Percentiles rank a stretch among this genome's conserved stretches.
These are phyloP conservation scores for Dryas integrifolia DNA, from an alignment of 331 rosid species.

Conservation along the genomic window DNA sequence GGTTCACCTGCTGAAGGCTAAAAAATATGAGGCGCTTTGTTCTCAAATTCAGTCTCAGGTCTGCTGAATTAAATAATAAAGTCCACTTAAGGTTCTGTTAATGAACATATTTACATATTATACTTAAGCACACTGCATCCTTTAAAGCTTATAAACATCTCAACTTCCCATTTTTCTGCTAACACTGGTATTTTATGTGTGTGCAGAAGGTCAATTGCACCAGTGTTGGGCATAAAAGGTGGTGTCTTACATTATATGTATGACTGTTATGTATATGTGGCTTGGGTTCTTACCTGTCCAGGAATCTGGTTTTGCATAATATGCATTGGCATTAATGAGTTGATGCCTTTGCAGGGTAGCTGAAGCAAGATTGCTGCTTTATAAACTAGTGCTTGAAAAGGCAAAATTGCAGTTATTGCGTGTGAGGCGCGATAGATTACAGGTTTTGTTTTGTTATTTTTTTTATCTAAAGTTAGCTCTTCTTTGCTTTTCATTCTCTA, in stretches of 20 bases:
- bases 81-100: constrained; percentile 19
- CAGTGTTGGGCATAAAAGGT: constrained; percentile 59
- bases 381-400: constrained; percentile 54
- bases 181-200: constrained; percentile 30
- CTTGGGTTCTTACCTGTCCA: constrained; percentile 21
- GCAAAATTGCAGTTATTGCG: constrained; percentile 65
- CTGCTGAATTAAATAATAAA: constrained; percentile 30
- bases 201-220: constrained; percentile 42
- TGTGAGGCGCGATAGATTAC: constrained; percentile 54
- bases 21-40: constrained; percentile 53
- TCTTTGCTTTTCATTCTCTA: constrained; percentile 15
- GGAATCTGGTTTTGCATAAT: constrained; percentile 25
- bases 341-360: constrained; percentile 44
- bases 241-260: constrained; percentile 18
- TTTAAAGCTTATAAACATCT: constrained; percentile 11
- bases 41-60: constrained; percentile 80
- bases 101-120: constrained; percentile 10
- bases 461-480: background rate
- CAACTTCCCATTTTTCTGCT: constrained; percentile 21
- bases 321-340: constrained; percentile 22
- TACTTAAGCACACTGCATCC: constrained; percentile 21
- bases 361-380: constrained; percentile 54
- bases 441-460: constrained; percentile 33
- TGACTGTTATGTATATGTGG: constrained; percentile 20
- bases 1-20: constrained; percentile 51